Conservation (phyloP, 1,284 basidiomycete genomes). For the Heliocybe sulcata region DNA sequence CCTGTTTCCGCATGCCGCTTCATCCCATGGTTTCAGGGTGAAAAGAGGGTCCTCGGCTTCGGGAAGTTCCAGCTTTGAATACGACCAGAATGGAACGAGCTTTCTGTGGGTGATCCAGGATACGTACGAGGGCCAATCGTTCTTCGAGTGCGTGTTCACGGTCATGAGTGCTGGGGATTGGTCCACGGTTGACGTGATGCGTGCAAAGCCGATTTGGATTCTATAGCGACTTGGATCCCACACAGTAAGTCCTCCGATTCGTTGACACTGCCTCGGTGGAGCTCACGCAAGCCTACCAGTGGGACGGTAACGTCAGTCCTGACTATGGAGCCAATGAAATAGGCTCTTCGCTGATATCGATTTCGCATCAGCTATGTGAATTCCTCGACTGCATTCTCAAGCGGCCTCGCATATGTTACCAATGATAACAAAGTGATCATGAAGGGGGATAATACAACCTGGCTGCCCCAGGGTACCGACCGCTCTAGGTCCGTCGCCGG, state of each 20-base stretch:
- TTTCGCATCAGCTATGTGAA: constrained; percentile 41
- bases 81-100: constrained; percentile 17
- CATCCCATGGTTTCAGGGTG: neutral
- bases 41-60: neutral
- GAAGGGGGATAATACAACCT: constrained; percentile 63
- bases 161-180: neutral
- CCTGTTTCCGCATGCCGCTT: neutral
- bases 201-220: constrained; percentile 45
- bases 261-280: neutral
- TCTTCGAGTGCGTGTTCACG: constrained; percentile 25
- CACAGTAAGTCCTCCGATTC: constrained; percentile 37
- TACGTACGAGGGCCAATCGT: constrained; percentile 23
- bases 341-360: neutral
- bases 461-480: constrained; percentile 39
- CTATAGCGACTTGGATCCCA: constrained; percentile 56
- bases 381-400: constrained; percentile 34
- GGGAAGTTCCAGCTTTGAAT: constrained; percentile 14
- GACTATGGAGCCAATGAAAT: constrained; percentile 5
- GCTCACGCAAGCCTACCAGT: constrained; percentile 22
- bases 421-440: constrained; percentile 57
- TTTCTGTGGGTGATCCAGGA: constrained; percentile 31
- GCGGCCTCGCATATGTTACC: constrained; percentile 44
- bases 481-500: constrained; percentile 44
- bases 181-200: neutral
- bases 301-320: constrained; percentile 52